phyloP scores from a whole-genome alignment of 2,329 filamentous ascomycete species.

The Cadophora gregata region DNA sequence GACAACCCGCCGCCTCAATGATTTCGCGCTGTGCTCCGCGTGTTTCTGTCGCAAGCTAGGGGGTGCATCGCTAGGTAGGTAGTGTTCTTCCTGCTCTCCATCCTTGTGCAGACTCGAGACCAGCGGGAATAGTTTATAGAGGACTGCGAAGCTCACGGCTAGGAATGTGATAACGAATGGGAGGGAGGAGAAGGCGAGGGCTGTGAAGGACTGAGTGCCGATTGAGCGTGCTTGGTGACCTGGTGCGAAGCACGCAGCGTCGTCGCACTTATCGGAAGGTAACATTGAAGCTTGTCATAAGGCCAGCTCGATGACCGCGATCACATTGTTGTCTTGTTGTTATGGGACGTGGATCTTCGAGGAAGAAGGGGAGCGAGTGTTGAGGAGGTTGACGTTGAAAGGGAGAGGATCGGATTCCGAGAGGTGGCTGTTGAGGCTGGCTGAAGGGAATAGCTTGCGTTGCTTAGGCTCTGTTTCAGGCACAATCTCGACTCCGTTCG shows the following conservation, averaged over 20 bases:
- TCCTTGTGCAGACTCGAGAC: constrained; percentile 62
- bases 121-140: constrained; percentile 74
- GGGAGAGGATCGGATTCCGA: background rate
- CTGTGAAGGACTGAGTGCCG: constrained; percentile 46
- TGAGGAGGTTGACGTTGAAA: background rate
- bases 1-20: constrained; percentile 56
- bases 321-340: constrained; percentile 29
- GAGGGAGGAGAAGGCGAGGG: constrained; percentile 63
- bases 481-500: background rate
- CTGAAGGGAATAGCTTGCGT: background rate
- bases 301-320: constrained; percentile 27
- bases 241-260: constrained; percentile 35
- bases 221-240: constrained; percentile 32
- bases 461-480: constrained; percentile 7
- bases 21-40: constrained; percentile 62
- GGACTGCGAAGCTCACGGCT: constrained; percentile 65
- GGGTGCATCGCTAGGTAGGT: constrained; percentile 67
- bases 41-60: constrained; percentile 62
- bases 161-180: constrained; percentile 77
- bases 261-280: constrained; percentile 42
- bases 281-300: constrained; percentile 39
- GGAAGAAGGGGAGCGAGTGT: background rate
- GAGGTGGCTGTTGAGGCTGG: background rate
- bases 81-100: constrained; percentile 62
- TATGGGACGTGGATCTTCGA: background rate